Conservation (phyloP, 2,329 filamentous ascomycete species). For the Chaetomium olivaceum region DNA sequence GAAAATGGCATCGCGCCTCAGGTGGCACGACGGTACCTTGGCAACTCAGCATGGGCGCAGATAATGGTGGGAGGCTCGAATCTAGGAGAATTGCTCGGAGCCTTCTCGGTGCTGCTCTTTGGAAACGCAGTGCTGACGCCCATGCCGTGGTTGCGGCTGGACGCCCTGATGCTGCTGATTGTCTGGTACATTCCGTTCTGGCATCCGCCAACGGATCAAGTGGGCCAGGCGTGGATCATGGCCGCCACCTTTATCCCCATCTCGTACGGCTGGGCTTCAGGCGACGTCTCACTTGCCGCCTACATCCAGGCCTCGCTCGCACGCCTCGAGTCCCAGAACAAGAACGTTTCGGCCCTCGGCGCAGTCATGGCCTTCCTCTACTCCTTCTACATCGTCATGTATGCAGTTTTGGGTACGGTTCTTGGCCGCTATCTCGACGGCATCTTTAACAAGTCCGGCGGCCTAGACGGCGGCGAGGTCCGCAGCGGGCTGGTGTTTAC, state of each 20-base stretch:
- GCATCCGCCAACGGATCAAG: conserved; percentile 43
- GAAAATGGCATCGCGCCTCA: conserved; percentile 51
- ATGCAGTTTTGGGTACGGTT: conserved; percentile 34
- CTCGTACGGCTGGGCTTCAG: conserved; percentile 53
- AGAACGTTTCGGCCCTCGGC: conserved; percentile 50
- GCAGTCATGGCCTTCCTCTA: conserved; percentile 55
- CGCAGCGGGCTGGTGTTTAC: conserved; percentile 45
- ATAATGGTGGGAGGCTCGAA: conserved; percentile 54
- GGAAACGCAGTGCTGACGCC: conserved; percentile 51
- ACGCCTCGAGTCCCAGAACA: conserved; percentile 45
- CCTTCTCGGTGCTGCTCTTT: conserved; percentile 50
- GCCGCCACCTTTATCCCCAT: conserved; percentile 49
- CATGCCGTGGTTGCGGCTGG: conserved; percentile 52
- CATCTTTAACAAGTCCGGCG: conserved; percentile 39
- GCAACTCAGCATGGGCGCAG: conserved; percentile 50
- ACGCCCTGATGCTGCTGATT: conserved; percentile 47
- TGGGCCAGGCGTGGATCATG: conserved; percentile 48
- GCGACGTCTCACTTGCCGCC: conserved; percentile 52
- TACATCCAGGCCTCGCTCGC: conserved; percentile 54
- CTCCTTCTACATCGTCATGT: conserved; percentile 48
- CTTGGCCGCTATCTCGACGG: conserved; percentile 50
- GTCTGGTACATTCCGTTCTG: conserved; percentile 53
- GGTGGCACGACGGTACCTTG: conserved; percentile 49
- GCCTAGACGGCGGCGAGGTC: conserved; percentile 36
- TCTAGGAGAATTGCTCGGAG: conserved; percentile 51